A percentile compares a stretch with the other conserved stretches of the same genome.
phyloP scores from a whole-genome alignment of 2,329 filamentous ascomycete species.

The Aureobasidium lini region DNA sequence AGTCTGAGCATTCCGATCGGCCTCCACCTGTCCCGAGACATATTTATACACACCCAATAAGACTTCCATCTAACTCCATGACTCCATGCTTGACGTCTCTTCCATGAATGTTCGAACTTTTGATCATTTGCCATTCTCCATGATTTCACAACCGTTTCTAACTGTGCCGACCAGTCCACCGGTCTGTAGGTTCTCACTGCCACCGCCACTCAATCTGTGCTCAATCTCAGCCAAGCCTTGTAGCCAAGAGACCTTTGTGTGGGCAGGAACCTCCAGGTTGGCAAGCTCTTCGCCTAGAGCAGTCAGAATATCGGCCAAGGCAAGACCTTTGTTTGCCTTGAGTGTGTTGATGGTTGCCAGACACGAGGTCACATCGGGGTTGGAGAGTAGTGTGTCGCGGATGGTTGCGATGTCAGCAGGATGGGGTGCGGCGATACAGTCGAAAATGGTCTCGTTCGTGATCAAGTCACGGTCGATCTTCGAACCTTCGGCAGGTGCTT shows the following conservation, averaged over 20 bases:
- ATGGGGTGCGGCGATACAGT: constrained; percentile 91
- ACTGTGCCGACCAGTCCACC: constrained; percentile 88
- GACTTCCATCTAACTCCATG: not conserved
- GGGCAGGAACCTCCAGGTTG: constrained; percentile 73
- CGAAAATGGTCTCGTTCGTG: constrained; percentile 87
- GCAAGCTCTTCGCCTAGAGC: constrained; percentile 74
- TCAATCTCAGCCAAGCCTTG: constrained; percentile 88
- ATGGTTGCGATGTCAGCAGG: constrained; percentile 83
- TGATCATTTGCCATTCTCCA: constrained; percentile 25
- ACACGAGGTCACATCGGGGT: constrained; percentile 81
- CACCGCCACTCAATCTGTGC: constrained; percentile 80
- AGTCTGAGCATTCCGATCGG: not conserved
- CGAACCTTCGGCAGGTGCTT: constrained; percentile 42
- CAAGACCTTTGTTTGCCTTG: constrained; percentile 77
- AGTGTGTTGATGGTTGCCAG: constrained; percentile 80
- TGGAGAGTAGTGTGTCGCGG: constrained; percentile 72
- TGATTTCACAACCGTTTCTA: constrained; percentile 74
- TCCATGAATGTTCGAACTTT: not conserved
- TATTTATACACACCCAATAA: constrained; percentile 4
- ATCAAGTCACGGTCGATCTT: constrained; percentile 73
- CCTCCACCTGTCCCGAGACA: not conserved
- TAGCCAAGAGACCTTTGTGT: constrained; percentile 86
- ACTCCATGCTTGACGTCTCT: constrained; percentile 3
- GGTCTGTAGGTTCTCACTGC: constrained; percentile 81
- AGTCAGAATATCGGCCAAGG: constrained; percentile 88